Base-by-base conservation (phyloP, 139 green algal species). In the Tetradesmus lagerheimii region DNA sequence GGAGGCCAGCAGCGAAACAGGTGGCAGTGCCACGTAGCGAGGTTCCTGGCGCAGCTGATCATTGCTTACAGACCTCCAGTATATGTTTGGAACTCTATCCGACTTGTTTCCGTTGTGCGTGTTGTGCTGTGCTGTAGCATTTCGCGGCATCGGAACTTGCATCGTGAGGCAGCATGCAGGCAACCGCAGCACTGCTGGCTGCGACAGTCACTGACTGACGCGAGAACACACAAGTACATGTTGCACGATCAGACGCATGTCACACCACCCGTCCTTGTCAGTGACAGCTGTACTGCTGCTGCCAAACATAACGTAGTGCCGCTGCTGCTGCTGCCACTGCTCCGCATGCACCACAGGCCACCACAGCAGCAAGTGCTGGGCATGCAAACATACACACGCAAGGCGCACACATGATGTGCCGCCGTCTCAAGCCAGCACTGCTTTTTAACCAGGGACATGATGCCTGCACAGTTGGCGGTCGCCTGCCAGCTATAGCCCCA, bases 11-110 rank as follows among this genome's bases (percentile, higher is more conserved):
- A 86, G 67, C 2, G 18, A 25, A 23, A 87, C 81, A 37, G 81
- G 81, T 35, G 81, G 50, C 81, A 87, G 39, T 77, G 81, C 81
- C 31, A 87, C 23, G 35, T 77, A 87, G 23, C 81, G 50, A 35
- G 74, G 47, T 18, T 87, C 39, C 47, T 39, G 31, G 11, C 81
- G 81, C 37, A 87, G 53, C 23, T 67, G 62, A 27, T 87, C 81
- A 2, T 18, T 57, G 50, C 50, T 87, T 8, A 87, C 53, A 57
- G 81, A 87, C 6, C 81, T 34, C 81, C 81, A 87, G 34, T 77
- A 87, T 14, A 87, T 11, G 12, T 87, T 87, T 3, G 81, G 81
- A 25, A 78, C 43, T 31, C n/a, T 87, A 50, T 77, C 57, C 23
- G 57, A 71, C 57, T 71, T 71, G 14, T 71, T 71, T 16, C 20